These are phyloP conservation scores for Biancaea sappan DNA, from an alignment of 306 rosid genomes.

Conservation along the genomic window DNA sequence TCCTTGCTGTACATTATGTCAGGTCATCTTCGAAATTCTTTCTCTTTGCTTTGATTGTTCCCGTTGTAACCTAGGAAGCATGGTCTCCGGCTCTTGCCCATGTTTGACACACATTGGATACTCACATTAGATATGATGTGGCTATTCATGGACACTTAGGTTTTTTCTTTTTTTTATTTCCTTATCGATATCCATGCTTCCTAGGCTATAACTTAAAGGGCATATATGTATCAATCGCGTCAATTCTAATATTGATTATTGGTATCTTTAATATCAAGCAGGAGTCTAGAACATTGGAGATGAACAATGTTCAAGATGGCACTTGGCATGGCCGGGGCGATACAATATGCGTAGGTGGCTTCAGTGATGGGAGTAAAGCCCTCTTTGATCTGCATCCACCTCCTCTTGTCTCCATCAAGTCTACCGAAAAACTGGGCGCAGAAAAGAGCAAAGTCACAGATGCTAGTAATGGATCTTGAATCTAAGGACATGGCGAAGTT, in stretches of 20 bases:
- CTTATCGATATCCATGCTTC: not conserved
- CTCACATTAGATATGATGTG: not conserved
- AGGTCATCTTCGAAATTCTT: slow-evolving; percentile 39
- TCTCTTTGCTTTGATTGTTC: not conserved
- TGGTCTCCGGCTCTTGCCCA: too few species aligned
- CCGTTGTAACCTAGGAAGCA: not conserved
- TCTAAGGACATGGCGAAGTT: slow-evolving; percentile 24
- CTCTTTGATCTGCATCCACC: slow-evolving; percentile 66
- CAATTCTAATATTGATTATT: not conserved
- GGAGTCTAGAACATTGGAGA: slow-evolving; percentile 96
- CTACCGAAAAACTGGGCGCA: slow-evolving; percentile 34
- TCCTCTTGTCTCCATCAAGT: slow-evolving; percentile 47
- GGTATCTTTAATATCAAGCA: slow-evolving; percentile 38
- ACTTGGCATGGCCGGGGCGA: slow-evolving; percentile 98
- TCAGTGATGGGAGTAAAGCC: slow-evolving; percentile 61
- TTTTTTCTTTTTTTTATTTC: too few species aligned
- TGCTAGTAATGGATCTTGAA: slow-evolving; percentile 35
- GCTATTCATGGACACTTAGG: too few species aligned
- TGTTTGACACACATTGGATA: not conserved
- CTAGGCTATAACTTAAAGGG: not conserved
- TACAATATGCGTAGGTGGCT: slow-evolving; percentile 70
- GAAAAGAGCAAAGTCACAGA: slow-evolving; percentile 39
- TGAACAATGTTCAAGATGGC: slow-evolving; percentile 96
- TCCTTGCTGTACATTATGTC: slow-evolving; percentile 58
- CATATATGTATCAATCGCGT: not conserved